Base-by-base conservation (phyloP, 2,329 filamentous ascomycete genomes). In the Colletotrichum filicis region DNA sequence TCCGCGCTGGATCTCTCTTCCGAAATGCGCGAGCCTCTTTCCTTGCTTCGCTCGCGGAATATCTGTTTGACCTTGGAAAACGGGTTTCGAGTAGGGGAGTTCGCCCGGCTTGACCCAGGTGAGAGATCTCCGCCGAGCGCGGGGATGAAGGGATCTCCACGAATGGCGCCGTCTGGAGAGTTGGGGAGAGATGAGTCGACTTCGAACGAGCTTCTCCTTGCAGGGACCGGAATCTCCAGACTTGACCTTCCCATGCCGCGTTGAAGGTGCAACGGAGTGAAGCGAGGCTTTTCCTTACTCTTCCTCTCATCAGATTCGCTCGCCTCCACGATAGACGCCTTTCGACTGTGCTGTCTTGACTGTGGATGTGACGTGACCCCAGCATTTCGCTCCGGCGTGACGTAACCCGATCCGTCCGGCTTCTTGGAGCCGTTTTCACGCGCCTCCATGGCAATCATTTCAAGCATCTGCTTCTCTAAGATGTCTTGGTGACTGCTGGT, bases 101-200 rank as follows among this genome's bases (percentile, higher is more conserved):
- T 85, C 1, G 89, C 86, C 28, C 92, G 88, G 77, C 92, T 94
- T 8, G 85, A 86, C 4, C 87, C 84, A 1, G 91, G 89, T 4
- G 92, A 93, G 9, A 93, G 80, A 69, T 93, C 91, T 75, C 89
- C 87, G 26, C 88, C 88, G 73, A 92, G 89, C 14, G 87, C 87
- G 4, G 90, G 90, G 64, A 92, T 87, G 37, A 88, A 85, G 76
- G 84, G 76, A 77, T 89, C 81, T 73, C 86, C 79, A 80, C 86
- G 75, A 5, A 84, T 79, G 46, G 83, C 86, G n/a, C 87, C 78
- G 28, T 87, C 87, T 5, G 90, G 90, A 0, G 90, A 91, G 35
- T 87, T 81, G 11, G 87, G 86, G 16, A 82, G 79, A 19, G 87
- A 87, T 1, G 82, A 84, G 68, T 84, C 87, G 74, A 83, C 81